Evolutionary conservation across 768 basidiomycete genomes (phyloP).

Genomic region (Lactarius trivialis): DNA sequence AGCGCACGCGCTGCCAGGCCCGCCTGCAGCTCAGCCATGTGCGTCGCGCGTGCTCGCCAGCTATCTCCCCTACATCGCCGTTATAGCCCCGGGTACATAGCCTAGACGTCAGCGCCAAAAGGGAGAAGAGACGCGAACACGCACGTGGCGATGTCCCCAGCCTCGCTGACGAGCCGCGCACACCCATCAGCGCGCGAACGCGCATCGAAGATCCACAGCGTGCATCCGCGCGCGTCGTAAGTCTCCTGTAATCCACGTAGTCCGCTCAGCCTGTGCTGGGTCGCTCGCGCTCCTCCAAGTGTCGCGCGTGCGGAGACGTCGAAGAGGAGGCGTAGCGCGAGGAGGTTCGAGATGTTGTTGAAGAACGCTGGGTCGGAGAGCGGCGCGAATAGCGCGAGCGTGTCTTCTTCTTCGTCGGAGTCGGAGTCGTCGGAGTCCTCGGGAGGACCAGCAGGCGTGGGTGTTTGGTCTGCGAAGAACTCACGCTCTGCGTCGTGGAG

Average conservation of each 20-base stretch:
- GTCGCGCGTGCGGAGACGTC: constrained; percentile 56
- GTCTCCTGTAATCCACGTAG: constrained; percentile 64
- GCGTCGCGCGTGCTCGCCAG: constrained; percentile 66
- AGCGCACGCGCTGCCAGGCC: constrained; percentile 53
- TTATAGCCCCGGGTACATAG: not conserved
- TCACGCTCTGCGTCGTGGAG: constrained; percentile 56
- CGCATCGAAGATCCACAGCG: constrained; percentile 70
- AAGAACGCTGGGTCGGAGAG: constrained; percentile 43
- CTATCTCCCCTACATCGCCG: constrained; percentile 57
- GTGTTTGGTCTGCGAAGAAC: constrained; percentile 30
- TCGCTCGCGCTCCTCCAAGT: constrained; percentile 28
- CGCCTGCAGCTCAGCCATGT: constrained; percentile 68
- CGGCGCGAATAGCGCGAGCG: constrained; percentile 44
- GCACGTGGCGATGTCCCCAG: constrained; percentile 59
- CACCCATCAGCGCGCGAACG: constrained; percentile 61
- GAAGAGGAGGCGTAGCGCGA: constrained; percentile 61
- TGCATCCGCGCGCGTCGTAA: constrained; percentile 48
- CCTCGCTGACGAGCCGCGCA: constrained; percentile 56
- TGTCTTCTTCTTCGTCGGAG: constrained; percentile 19
- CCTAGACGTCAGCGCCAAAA: not conserved
- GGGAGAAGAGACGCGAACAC: constrained; percentile 26
- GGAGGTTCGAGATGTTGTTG: constrained; percentile 53
- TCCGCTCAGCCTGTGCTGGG: constrained; percentile 56
- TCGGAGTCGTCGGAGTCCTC: no score
- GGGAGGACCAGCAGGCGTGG: not conserved